Base-by-base conservation (phyloP, 2,329 filamentous ascomycete genomes). In the Elsinoe arachidis region DNA sequence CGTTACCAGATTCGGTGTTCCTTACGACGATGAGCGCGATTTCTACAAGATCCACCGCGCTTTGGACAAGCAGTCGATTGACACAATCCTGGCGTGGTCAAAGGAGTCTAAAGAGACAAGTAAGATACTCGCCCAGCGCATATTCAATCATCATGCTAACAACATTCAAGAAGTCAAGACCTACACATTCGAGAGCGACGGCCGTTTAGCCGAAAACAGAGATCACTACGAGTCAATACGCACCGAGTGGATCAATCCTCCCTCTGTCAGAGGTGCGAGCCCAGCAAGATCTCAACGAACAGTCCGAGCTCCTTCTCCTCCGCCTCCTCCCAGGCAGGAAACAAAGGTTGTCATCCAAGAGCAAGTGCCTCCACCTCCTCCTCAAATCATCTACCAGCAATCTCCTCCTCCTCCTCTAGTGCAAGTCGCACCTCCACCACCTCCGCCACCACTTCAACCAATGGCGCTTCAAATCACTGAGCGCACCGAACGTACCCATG, bases 1-100 rank as follows among this genome's bases (percentile, higher is more conserved):
- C 1, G 80, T 96, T 34, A 85, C 88, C 61, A 88, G 96, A 62
- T 77, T 95, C 12, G 86, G 88, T 11, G 96, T 96, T 71, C 88
- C 89, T 0, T 96, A 85, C 65, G 80, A 88, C 57, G 88, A 95
- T 74, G 90, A 96, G 88, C 89, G 87, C 38, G 85, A 87, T 63
- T 87, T 86, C 19, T 83, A 93, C 64, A 81, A 96, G 55, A 84
- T 97, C 34, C 83, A 87, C 64, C 86, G 88, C 67, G 91, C 92
- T 9, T 79, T 97, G 4, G 88, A 89, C 14, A 91, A 95, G 65
- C 84, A 92, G 15, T 90, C 96, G 65, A 96, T 96, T 61, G 90
- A 96, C 64, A 87, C 95, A 66, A 79, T 96, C 44, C 87, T 96
- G 65, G 86, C 83, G 65, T 77, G 90, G 52, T 95, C 89, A 70